Base-by-base conservation (phyloP, 352 stramenopile genomes). In the Pythium folliculosum region DNA sequence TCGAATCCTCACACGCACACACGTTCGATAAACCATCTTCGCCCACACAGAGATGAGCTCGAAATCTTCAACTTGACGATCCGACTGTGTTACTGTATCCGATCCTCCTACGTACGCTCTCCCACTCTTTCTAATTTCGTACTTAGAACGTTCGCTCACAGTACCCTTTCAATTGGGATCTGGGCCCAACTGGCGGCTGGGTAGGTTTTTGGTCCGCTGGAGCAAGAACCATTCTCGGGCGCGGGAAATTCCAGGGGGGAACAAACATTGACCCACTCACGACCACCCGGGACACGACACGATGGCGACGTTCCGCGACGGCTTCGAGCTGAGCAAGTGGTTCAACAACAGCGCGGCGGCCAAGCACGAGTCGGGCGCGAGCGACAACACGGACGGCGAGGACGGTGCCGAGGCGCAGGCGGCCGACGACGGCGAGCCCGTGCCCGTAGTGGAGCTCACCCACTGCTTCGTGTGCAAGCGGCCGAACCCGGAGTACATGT, bases 281-380 rank as follows among this genome's bases (percentile, higher is more conserved):
- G 12, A 14, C 38, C 38, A 44, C 40, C 6, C 14, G 17, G 40
- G 40, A 47, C 40, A 65, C 49, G n/a, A 77, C 40, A 65, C 49
- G n/a, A 77, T 77, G 73, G 52, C 75, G 63, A 67, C 59, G 25
- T 71, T 89, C 50, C 78, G 76, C 52, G 80, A 89, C 45, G 73
- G 80, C 49, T 93, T 93, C 57, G 78, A 91, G 77, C 77, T 93
- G 38, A 91, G 84, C 71, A 82, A 87, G 78, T 94, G 86, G 86
- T 94, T 91, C 69, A 94, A 94, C 62, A 60, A n/a, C 40, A n/a
- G 49, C 48, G 48, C 66, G 44, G n/a, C 27, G 16, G 55, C 50
- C 13, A 54, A 48, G 48, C 50, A 60, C 27, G 65, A 67, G 30
- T 54, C 65, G 25, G 54, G 79, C 64, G 53, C 69, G 63, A 56